A percentile compares a stretch with the other conserved stretches of the same genome.
phyloP scores from a whole-genome alignment of 495 filamentous ascomycete species.

The Daldinia vernicosa region DNA sequence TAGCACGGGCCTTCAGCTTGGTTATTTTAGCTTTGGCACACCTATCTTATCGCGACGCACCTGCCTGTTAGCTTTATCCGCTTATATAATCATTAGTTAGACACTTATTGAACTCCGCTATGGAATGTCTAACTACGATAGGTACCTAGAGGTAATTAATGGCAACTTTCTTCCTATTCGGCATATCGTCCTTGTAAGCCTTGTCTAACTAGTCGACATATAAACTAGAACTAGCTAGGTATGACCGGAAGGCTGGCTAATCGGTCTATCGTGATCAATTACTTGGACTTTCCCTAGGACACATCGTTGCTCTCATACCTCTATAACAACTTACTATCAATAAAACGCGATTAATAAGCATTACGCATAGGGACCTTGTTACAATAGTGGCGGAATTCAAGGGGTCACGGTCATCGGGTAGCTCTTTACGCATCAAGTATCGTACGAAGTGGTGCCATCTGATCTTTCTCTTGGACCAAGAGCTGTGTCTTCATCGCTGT shows the following conservation, averaged over 20 bases:
- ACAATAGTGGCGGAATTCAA: conserved; percentile 5
- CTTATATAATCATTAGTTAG: neutral
- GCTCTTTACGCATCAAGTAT: conserved; percentile 29
- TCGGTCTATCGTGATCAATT: neutral
- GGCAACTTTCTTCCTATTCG: neutral
- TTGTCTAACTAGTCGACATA: no score
- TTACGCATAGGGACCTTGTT: neutral
- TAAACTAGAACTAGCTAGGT: no score
- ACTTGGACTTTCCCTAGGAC: no score
- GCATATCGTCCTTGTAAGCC: neutral
- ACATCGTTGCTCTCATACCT: neutral
- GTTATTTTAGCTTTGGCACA: conserved; percentile 2
- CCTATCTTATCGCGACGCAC: conserved; percentile 34
- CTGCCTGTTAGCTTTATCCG: neutral
- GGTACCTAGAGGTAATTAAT: neutral
- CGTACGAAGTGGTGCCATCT: conserved; percentile 32
- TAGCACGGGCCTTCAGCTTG: conserved; percentile 30
- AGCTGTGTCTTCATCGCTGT: conserved; percentile 40
- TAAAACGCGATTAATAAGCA: neutral
- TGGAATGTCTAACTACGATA: neutral
- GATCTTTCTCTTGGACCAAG: conserved; percentile 44
- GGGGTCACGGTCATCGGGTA: conserved; percentile 15
- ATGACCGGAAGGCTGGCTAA: neutral
- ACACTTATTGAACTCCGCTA: no score
- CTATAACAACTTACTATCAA: neutral